phyloP scores from a whole-genome alignment of 2,329 filamentous ascomycete genomes.

The Fusarium xylarioides region DNA sequence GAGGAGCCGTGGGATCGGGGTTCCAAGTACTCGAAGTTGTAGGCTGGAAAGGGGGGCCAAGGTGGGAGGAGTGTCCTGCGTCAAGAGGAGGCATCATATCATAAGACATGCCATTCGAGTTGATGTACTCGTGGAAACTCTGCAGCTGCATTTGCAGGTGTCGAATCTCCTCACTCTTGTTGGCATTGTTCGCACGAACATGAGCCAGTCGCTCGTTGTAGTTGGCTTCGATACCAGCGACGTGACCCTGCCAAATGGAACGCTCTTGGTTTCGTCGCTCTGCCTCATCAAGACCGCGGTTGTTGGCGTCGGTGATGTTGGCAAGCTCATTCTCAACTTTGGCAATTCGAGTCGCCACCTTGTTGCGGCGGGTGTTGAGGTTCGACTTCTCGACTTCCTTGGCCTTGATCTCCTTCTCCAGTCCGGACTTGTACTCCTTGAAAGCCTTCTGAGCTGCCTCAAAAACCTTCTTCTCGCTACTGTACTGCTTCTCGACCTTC shows the following conservation, averaged over 20 bases:
- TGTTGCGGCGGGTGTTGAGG: constrained; percentile 75
- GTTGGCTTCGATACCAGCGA: constrained; percentile 56
- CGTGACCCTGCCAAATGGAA: constrained; percentile 57
- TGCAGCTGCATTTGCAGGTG: constrained; percentile 47
- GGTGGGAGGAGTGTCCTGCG: constrained; percentile 36
- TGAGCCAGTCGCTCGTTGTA: constrained; percentile 55
- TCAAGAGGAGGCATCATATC: constrained; percentile 42
- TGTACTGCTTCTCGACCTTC: constrained; percentile 61
- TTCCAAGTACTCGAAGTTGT: constrained; percentile 46
- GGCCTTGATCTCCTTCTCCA: constrained; percentile 70
- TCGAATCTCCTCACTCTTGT: constrained; percentile 45
- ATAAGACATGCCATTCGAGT: constrained; percentile 46
- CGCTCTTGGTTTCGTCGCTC: constrained; percentile 65
- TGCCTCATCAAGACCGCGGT: constrained; percentile 70
- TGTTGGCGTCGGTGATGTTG: constrained; percentile 75
- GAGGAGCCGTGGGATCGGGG: constrained; percentile 45
- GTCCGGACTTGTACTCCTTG: constrained; percentile 66
- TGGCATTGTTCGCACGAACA: constrained; percentile 47
- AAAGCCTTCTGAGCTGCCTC: constrained; percentile 65
- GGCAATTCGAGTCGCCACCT: constrained; percentile 74
- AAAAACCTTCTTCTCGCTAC: constrained; percentile 66
- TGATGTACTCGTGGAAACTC: constrained; percentile 47
- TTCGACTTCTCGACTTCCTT: constrained; percentile 71
- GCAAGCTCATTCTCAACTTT: constrained; percentile 79
- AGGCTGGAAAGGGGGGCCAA: constrained; percentile 40